phyloP scores from a whole-genome alignment of 179 eudicot species.

The Carnegiea gigantea region DNA sequence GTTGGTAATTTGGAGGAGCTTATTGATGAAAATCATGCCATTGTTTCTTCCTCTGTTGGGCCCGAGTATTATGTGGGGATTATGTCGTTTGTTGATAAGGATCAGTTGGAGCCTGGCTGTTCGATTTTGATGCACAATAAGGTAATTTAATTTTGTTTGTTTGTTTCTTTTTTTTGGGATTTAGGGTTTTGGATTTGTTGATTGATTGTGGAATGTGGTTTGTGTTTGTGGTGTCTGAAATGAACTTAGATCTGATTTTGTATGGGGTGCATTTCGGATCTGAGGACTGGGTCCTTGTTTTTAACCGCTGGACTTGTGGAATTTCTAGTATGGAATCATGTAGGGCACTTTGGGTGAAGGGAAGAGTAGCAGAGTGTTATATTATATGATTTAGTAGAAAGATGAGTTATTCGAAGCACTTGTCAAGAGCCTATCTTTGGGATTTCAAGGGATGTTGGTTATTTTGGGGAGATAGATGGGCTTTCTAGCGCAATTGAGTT shows the following conservation, averaged over 20 bases:
- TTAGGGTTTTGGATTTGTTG: not conserved
- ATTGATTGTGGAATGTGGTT: not conserved
- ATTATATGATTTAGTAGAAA: not conserved
- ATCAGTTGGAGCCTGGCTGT: slow-evolving; percentile 80
- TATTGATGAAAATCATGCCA: slow-evolving; percentile 80
- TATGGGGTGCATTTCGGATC: not conserved
- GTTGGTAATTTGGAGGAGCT: slow-evolving; percentile 72
- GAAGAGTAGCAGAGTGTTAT: not conserved
- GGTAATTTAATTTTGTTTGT: not conserved
- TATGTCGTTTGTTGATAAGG: slow-evolving; percentile 74
- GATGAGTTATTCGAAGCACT: not conserved
- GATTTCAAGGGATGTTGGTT: not conserved
- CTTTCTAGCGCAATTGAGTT: not conserved
- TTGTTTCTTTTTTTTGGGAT: not conserved
- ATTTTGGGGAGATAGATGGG: not conserved
- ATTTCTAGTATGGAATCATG: not conserved
- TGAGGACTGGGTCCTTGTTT: not conserved
- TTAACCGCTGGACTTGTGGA: not conserved
- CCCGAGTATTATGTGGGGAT: slow-evolving; percentile 78
- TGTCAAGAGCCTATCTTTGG: not conserved
- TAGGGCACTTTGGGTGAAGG: not conserved
- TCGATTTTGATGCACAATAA: slow-evolving; percentile 5
- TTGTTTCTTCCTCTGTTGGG: slow-evolving; percentile 69
- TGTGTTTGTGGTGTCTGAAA: not conserved
- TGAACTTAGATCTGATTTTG: not conserved